Evolutionary conservation across 768 basidiomycete species (phyloP).

Genomic region (Kwoniella pini): DNA sequence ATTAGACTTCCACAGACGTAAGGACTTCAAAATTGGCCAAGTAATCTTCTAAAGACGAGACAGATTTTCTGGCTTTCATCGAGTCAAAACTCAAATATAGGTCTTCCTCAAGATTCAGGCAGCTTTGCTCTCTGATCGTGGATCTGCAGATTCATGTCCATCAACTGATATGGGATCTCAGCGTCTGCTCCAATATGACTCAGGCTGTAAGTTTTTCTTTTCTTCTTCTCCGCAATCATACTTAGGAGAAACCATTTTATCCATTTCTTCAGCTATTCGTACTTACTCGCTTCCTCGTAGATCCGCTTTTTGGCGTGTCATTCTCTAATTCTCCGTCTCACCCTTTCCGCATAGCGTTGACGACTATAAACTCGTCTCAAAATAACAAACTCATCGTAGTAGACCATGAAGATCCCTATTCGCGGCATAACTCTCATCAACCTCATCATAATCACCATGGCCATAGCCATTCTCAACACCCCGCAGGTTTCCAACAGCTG

Average conservation of each 20-base stretch:
- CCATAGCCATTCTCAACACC: slow-evolving; percentile 5
- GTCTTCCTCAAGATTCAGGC: no score
- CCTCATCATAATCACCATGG: slow-evolving; percentile 49
- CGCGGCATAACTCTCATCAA: slow-evolving; percentile 59
- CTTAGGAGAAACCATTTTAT: no score
- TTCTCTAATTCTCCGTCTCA: slow-evolving; percentile 64
- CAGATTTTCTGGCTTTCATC: no score
- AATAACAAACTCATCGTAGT: slow-evolving; percentile 44
- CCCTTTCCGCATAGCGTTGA: slow-evolving; percentile 79
- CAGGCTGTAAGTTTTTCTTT: slow-evolving; percentile 66
- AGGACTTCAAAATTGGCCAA: no score
- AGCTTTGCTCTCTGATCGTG: no score
- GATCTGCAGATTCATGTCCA: no score
- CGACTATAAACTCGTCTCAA: slow-evolving; percentile 79
- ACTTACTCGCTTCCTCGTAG: slow-evolving; percentile 29
- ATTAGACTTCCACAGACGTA: no score
- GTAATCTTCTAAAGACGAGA: no score
- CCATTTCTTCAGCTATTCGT: no score
- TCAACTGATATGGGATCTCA: slow-evolving; percentile 17
- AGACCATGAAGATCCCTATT: slow-evolving; percentile 56
- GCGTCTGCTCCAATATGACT: slow-evolving; percentile 72
- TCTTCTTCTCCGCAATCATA: no score
- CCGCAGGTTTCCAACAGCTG: slow-evolving; percentile 67
- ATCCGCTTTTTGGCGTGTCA: slow-evolving; percentile 50
- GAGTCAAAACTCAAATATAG: no score